Conservation (phyloP, 768 basidiomycete genomes). For the Amanita fuliginea region DNA sequence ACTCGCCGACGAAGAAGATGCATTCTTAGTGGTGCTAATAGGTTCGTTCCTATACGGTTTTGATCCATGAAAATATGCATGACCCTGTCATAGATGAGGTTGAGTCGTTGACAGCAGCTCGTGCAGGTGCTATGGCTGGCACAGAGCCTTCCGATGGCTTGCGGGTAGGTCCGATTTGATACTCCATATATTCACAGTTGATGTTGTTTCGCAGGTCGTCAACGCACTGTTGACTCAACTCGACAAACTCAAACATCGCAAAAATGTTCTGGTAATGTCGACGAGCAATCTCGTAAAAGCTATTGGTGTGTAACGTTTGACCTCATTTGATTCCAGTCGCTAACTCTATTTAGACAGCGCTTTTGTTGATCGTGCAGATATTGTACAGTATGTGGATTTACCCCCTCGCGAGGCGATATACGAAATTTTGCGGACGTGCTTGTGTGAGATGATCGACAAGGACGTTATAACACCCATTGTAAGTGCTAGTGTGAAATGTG, state of each 20-base stretch:
- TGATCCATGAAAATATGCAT: not conserved
- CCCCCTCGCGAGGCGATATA: constrained; percentile 90
- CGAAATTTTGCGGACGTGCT: constrained; percentile 77
- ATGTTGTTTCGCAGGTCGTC: constrained; percentile 59
- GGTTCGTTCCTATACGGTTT: constrained; percentile 30
- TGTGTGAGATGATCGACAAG: constrained; percentile 68
- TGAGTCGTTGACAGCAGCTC: constrained; percentile 88
- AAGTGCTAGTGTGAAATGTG: constrained; percentile 16
- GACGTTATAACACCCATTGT: constrained; percentile 61
- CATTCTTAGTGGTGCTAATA: constrained; percentile 90
- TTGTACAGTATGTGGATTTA: constrained; percentile 88
- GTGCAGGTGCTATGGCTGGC: constrained; percentile 90
- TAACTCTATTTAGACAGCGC: constrained; percentile 56
- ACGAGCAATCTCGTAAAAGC: constrained; percentile 93
- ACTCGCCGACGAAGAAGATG: constrained; percentile 83
- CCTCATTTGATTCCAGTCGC: not conserved
- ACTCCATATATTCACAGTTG: not conserved
- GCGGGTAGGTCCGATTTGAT: constrained; percentile 37
- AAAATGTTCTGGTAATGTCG: constrained; percentile 92
- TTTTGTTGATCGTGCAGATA: constrained; percentile 94
- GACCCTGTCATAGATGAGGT: constrained; percentile 66
- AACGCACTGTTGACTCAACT: constrained; percentile 95
- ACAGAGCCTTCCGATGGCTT: constrained; percentile 94
- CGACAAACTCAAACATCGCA: constrained; percentile 86
- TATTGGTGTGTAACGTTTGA: constrained; percentile 49